Base-by-base conservation (phyloP, 2,329 filamentous ascomycete species). In the Hypoxylon sp. region DNA sequence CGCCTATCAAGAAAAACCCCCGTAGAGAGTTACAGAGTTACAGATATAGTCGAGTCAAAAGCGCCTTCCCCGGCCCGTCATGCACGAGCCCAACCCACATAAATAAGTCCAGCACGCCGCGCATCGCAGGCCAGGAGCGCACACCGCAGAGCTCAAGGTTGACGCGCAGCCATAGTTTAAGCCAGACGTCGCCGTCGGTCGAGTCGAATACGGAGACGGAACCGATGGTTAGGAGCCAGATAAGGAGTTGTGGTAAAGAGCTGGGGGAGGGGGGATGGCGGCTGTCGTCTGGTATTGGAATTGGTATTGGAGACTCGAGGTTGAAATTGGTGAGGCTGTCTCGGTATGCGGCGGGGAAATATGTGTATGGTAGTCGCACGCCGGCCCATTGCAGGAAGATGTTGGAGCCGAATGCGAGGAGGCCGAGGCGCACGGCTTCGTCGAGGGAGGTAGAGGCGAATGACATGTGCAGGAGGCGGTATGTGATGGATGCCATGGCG, bases 321-420 rank as follows among this genome's bases (percentile, higher is more conserved):
- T 63, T 57, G 0, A 73, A 38, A 17, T 56, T 65, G 9, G 60
- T 32, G 1, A 75, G 56, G n/a, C 52, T 64, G 5, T 53, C 49
- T 34, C 63, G 67, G 34, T 73, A 74, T 2, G 51, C 32, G 1
- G 43, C 50, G 1, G 71, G 60, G 10, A 78, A 60, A 34, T 75
- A 57, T 6, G 49, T 57, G 13, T 71, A 74, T 5, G 70, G 62
- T 0, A 68, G 59, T 11, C 66, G 65, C 5, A 79, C 52, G 28
- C 75, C 65, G 23, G 75, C 67, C 79, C 79, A 81, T 32, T 79
- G 79, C 5, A 83, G 71, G 66, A 83, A 83, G n/a, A 81, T 63
- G 59, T 75, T 73, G n/a, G 73, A 76, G 3, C 75, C 75, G 55
- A 81, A 82, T 14, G 76, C 76, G 0, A 84, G 65, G 0, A 83